Evolutionary conservation across 257 asterid species (phyloP).

Genomic region (Nemophila menziesii): DNA sequence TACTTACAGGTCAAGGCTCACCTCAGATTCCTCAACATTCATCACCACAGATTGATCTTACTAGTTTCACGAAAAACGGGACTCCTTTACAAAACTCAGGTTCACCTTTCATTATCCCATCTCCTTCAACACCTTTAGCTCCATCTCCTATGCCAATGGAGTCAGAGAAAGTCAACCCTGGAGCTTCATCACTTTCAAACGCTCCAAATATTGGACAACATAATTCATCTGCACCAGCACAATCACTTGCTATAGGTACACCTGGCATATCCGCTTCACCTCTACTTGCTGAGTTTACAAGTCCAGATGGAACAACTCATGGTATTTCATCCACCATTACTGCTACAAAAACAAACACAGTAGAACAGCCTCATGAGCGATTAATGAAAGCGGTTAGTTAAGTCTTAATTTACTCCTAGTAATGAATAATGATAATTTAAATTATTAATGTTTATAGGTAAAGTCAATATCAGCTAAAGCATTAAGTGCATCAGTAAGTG

Average conservation of each 20-base stretch:
- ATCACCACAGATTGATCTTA: constrained; percentile 53
- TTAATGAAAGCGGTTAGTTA: constrained; percentile 44
- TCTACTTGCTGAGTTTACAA: constrained; percentile 57
- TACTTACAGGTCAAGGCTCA: constrained; percentile 51
- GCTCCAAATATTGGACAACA: constrained; percentile 41
- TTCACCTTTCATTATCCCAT: constrained; percentile 56
- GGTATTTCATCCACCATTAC: constrained; percentile 39
- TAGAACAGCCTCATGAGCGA: constrained; percentile 66
- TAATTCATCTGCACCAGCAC: constrained; percentile 38
- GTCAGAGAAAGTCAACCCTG: constrained; percentile 47
- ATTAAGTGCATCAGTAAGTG: constrained; percentile 59
- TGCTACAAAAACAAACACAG: constrained; percentile 39
- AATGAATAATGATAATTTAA: background rate
- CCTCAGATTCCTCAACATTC: constrained; percentile 54
- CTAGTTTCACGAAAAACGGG: constrained; percentile 24
- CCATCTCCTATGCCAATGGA: constrained; percentile 71
- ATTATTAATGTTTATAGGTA: constrained; percentile 22
- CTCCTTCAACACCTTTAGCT: constrained; percentile 68
- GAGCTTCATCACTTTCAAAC: constrained; percentile 37
- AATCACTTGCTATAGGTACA: constrained; percentile 63
- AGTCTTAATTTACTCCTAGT: background rate
- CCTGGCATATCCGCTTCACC: constrained; percentile 91
- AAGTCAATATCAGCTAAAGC: constrained; percentile 47
- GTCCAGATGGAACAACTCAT: constrained; percentile 55
- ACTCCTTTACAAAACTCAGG: constrained; percentile 37